phyloP scores from a whole-genome alignment of 106 monocot genomes.

The Alisma plantagoaquatica region DNA sequence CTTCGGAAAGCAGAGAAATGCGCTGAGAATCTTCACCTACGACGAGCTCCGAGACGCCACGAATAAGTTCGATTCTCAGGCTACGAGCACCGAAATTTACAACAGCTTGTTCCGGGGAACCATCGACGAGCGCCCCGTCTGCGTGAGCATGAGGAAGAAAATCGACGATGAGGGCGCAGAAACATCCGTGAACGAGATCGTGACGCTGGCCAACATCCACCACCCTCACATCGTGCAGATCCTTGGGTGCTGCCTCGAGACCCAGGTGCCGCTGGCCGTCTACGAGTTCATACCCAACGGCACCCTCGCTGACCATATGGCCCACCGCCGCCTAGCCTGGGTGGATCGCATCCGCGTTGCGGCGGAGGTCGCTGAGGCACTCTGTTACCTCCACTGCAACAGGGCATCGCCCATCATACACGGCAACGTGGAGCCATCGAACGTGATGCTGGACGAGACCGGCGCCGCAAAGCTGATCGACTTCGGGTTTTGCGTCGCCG shows the following conservation, averaged over 20 bases:
- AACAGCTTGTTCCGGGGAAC: too few species aligned
- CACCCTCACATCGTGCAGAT: constrained; percentile 20
- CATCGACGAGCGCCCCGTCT: too few species aligned
- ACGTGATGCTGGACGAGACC: not conserved
- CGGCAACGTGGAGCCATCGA: not conserved
- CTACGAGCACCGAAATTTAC: too few species aligned
- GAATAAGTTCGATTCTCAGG: too few species aligned
- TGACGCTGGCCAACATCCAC: constrained; percentile 10
- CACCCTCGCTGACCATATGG: not conserved
- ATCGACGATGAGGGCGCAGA: too few species aligned
- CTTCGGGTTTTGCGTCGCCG: not conserved
- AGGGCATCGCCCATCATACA: not conserved
- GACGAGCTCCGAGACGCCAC: too few species aligned
- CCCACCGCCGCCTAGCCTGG: too few species aligned
- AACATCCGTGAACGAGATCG: too few species aligned
- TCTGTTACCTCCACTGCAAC: not conserved
- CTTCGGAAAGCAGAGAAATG: too few species aligned
- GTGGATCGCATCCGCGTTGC: not conserved
- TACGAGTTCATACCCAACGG: not conserved
- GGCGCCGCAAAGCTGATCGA: not conserved
- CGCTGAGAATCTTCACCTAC: too few species aligned
- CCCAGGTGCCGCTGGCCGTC: constrained; percentile 16
- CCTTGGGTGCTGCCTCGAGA: constrained; percentile 19
- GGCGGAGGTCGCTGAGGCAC: not conserved
- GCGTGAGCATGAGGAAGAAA: too few species aligned